phyloP scores from a whole-genome alignment of 2,329 filamentous ascomycete genomes.

The Aspergillus chevalieri region DNA sequence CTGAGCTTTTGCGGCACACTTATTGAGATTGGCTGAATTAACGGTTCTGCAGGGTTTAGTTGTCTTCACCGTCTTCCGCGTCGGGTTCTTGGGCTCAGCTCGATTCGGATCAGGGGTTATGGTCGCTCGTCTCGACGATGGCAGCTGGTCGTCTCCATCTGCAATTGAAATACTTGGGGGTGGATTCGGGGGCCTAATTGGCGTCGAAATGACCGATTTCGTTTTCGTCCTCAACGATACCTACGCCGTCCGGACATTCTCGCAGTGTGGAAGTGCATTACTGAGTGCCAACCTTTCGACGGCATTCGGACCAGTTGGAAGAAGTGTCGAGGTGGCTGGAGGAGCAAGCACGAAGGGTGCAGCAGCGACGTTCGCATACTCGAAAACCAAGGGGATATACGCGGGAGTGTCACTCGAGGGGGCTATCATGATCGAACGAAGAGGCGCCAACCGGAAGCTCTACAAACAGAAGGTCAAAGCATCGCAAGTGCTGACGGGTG shows the following conservation, averaged over 20 bases:
- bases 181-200: slow-evolving; percentile 42
- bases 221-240: slow-evolving; percentile 95
- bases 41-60: slow-evolving; percentile 35
- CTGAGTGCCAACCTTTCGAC: slow-evolving; percentile 91
- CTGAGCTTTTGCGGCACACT: not conserved
- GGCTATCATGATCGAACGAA: slow-evolving; percentile 79
- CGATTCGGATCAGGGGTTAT: slow-evolving; percentile 44
- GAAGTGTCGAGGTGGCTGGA: slow-evolving; percentile 89
- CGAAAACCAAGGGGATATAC: slow-evolving; percentile 92
- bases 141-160: slow-evolving; percentile 43
- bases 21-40: not conserved
- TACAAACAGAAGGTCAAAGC: slow-evolving; percentile 79
- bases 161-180: slow-evolving; percentile 39
- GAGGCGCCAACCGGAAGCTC: slow-evolving; percentile 90
- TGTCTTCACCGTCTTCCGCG: slow-evolving; percentile 41
- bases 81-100: slow-evolving; percentile 41
- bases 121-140: slow-evolving; percentile 40
- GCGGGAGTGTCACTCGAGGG: slow-evolving; percentile 90
- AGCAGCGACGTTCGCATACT: slow-evolving; percentile 88
- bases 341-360: slow-evolving; percentile 80
- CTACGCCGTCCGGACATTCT: slow-evolving; percentile 80
- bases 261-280: slow-evolving; percentile 79
- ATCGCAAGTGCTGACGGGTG: slow-evolving; percentile 70
- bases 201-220: slow-evolving; percentile 54
- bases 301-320: slow-evolving; percentile 82